phyloP scores from a whole-genome alignment of 1,284 basidiomycete genomes.

The Papiliotrema terrestris region DNA sequence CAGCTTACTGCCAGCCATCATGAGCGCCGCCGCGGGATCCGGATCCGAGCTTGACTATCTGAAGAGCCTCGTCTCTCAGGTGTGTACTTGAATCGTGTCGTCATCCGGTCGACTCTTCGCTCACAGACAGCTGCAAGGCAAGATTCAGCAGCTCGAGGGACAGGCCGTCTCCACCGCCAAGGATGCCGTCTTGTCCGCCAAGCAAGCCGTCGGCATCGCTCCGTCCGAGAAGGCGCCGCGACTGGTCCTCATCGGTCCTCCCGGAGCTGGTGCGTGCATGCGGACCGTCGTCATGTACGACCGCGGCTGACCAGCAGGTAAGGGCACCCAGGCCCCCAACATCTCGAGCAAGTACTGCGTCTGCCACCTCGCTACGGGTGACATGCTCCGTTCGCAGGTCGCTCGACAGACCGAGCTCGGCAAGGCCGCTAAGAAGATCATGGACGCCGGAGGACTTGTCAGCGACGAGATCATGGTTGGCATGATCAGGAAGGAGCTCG shows the following conservation, averaged over 20 bases:
- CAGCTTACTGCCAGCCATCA: not conserved
- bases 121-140: constrained; percentile 38
- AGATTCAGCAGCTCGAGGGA: constrained; percentile 43
- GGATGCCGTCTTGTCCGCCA: constrained; percentile 54
- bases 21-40: constrained; percentile 3
- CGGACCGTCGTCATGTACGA: not conserved
- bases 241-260: constrained; percentile 91
- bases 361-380: constrained; percentile 96
- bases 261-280: constrained; percentile 75
- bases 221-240: constrained; percentile 56
- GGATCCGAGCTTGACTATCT: constrained; percentile 69
- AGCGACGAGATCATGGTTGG: constrained; percentile 95
- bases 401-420: constrained; percentile 81
- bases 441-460: constrained; percentile 92
- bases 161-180: constrained; percentile 24
- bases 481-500: constrained; percentile 95
- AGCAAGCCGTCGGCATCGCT: constrained; percentile 38
- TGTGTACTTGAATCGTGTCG: constrained; percentile 12
- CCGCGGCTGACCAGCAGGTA: constrained; percentile 58
- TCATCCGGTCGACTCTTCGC: not conserved
- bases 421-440: constrained; percentile 92
- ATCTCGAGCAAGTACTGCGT: constrained; percentile 91
- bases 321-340: constrained; percentile 94
- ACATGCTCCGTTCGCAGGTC: constrained; percentile 97
- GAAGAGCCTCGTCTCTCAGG: constrained; percentile 73